These are phyloP conservation scores for Stromatinia cepivora DNA, from an alignment of 2,329 filamentous ascomycete species.

Conservation along the genomic window DNA sequence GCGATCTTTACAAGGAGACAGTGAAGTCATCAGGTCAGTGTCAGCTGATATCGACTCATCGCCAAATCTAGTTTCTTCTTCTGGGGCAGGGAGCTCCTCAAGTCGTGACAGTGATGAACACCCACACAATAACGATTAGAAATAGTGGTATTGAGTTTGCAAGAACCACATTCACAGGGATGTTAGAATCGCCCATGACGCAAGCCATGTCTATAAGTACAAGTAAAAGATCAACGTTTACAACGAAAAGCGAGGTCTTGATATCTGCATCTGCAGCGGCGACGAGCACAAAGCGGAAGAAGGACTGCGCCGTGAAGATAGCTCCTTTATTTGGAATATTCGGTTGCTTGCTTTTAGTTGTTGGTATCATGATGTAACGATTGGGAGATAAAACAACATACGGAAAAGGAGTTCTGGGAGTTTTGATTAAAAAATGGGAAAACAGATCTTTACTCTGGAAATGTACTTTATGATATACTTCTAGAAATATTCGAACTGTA, in stretches of 20 bases:
- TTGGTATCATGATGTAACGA: background rate
- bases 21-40: background rate
- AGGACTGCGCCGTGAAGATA: background rate
- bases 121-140: constrained; percentile 36
- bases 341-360: too few species aligned
- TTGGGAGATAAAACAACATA: background rate
- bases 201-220: constrained; percentile 33
- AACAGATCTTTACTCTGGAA: background rate
- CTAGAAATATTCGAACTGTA: background rate
- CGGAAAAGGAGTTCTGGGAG: background rate
- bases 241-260: background rate
- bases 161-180: constrained; percentile 26
- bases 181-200: constrained; percentile 30
- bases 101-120: constrained; percentile 29
- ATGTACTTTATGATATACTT: background rate
- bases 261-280: background rate
- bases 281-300: background rate
- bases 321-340: background rate
- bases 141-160: constrained; percentile 47
- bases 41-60: background rate
- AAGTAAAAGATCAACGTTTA: background rate
- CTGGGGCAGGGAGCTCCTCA: constrained; percentile 31
- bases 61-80: background rate
- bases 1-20: constrained; percentile 25
- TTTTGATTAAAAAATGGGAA: background rate